Evolutionary conservation across 202 grass and related monocot species (phyloP).

Genomic region (Eragrostis tef): DNA sequence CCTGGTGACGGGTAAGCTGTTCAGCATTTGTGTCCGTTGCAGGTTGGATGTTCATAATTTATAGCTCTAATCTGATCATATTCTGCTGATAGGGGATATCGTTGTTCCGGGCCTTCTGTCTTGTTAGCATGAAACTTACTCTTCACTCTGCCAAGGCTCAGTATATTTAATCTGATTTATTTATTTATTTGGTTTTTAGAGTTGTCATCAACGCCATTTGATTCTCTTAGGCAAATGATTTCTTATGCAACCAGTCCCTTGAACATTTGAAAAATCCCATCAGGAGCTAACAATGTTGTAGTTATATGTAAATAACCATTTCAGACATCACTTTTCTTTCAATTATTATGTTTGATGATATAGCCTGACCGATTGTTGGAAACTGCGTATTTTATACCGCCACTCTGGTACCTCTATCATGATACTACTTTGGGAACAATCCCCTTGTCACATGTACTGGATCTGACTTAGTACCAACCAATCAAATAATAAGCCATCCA

Average conservation of each 20-base stretch:
- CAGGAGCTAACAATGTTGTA: neutral
- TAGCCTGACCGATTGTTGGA: neutral
- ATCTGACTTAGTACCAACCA: neutral
- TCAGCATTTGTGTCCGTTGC: neutral
- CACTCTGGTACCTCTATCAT: neutral
- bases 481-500: neutral
- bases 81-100: neutral
- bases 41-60: neutral
- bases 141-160: neutral
- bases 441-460: neutral
- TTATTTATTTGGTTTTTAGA: neutral
- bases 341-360: neutral
- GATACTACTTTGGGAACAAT: neutral
- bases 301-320: neutral
- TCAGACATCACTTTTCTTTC: neutral
- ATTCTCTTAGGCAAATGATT: neutral
- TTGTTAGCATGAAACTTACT: neutral
- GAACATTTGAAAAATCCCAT: neutral
- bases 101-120: neutral
- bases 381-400: neutral
- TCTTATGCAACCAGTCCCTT: neutral
- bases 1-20: neutral
- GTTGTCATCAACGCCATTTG: neutral
- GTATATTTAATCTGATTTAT: neutral
- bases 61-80: neutral